Evolutionary conservation across 1,139 yeast genomes (phyloP).

Genomic region (Sugiyamaella grinbergsii): DNA sequence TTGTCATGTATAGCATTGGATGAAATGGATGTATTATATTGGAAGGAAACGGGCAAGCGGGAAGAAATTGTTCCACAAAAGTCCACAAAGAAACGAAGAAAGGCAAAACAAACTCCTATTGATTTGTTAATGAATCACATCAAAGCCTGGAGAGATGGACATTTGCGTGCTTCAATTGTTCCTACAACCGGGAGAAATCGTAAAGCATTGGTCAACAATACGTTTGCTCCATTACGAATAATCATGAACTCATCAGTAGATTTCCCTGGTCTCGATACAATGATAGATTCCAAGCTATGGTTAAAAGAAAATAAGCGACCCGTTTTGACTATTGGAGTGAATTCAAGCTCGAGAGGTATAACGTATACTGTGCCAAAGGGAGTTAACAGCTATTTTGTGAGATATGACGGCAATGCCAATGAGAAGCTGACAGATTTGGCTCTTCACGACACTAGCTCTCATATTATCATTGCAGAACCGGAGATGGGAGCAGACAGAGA

Average conservation of each 20-base stretch:
- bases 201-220: conserved; percentile 9
- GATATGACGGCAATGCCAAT: conserved; percentile 8
- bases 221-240: conserved; percentile 25
- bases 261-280: conserved; percentile 19
- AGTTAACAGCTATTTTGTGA: conserved; percentile 17
- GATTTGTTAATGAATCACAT: conserved; percentile 30
- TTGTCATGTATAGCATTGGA: conserved; percentile 32
- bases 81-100: conserved; percentile 1
- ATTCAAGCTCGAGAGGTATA: conserved; percentile 13
- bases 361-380: conserved; percentile 5
- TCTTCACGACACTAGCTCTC: not conserved
- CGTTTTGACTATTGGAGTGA: conserved; percentile 25
- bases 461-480: not conserved
- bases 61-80: not conserved
- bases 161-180: conserved; percentile 13
- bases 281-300: conserved; percentile 21
- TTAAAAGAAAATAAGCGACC: conserved; percentile 24
- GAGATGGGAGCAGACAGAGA: not conserved
- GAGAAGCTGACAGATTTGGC: conserved; percentile 7
- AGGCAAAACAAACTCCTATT: conserved; percentile 23
- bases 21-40: conserved; percentile 30
- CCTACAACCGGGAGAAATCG: not conserved
- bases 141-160: conserved; percentile 29
- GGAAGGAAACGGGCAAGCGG: conserved; percentile 7
- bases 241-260: conserved; percentile 29